Evolutionary conservation across 192 early-diverging fungal species (phyloP).

Genomic region (Gigaspora rosea): DNA sequence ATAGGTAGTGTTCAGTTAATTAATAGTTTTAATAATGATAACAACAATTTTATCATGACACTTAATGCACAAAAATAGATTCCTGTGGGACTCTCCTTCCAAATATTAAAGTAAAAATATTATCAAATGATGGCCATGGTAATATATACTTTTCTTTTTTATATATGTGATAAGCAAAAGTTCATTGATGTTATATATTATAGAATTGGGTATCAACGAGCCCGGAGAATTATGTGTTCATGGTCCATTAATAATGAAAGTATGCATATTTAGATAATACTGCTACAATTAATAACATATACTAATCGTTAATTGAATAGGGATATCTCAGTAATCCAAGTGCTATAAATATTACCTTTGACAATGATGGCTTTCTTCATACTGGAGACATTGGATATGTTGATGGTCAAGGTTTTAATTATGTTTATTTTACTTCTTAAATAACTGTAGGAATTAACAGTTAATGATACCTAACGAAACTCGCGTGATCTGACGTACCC

Average conservation of each 20-base stretch:
- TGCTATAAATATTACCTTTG: slow-evolving; percentile 74
- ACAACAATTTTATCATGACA: background rate
- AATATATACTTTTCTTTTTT: background rate
- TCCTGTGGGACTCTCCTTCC: slow-evolving; percentile 77
- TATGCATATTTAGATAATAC: too few species aligned
- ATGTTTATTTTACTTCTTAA: too few species aligned
- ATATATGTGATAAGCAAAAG: background rate
- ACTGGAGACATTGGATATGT: slow-evolving; percentile 80
- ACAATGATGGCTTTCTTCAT: slow-evolving; percentile 16
- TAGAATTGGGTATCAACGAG: slow-evolving; percentile 55
- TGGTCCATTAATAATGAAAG: slow-evolving; percentile 83
- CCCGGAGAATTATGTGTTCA: slow-evolving; percentile 84
- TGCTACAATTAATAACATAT: too few species aligned
- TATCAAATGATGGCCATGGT: slow-evolving; percentile 69
- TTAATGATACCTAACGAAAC: too few species aligned
- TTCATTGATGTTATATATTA: background rate
- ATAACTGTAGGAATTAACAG: too few species aligned
- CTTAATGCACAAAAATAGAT: slow-evolving; percentile 37
- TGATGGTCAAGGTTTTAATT: slow-evolving; percentile 44
- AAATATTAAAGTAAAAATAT: slow-evolving; percentile 69
- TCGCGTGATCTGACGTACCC: too few species aligned
- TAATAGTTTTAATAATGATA: background rate
- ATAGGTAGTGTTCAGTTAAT: slow-evolving; percentile 34
- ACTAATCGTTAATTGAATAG: background rate
- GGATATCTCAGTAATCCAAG: slow-evolving; percentile 80